These are phyloP conservation scores for Pinus tabuliformis DNA, from an alignment of 75 land plant genomes.

Conservation along the genomic window DNA sequence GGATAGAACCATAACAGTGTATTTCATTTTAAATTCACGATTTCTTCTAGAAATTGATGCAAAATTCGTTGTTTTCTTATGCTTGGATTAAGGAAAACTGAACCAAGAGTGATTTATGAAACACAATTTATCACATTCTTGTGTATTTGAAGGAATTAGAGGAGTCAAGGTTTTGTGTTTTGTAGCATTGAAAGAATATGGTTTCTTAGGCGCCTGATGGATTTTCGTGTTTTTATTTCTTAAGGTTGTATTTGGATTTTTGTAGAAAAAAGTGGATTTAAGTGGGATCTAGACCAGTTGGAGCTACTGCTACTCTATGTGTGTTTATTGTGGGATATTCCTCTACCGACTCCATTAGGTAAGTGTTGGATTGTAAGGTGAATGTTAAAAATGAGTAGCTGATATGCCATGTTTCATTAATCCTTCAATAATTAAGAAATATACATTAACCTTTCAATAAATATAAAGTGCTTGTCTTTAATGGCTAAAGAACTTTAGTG, in stretches of 20 bases:
- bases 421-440: neutral
- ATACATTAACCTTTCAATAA: neutral
- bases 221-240: neutral
- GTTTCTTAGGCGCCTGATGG: neutral
- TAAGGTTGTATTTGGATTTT: neutral
- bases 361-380: neutral
- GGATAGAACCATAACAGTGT: too few relatives aligned
- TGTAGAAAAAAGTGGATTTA: neutral
- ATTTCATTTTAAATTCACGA: neutral
- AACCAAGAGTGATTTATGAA: neutral
- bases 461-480: neutral
- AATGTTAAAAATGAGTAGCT: neutral
- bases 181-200: neutral
- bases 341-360: neutral
- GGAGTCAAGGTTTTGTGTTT: too few relatives aligned
- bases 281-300: neutral
- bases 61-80: neutral
- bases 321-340: conserved; percentile 1
- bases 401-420: neutral
- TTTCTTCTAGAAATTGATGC: neutral
- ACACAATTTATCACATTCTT: neutral
- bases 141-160: too few relatives aligned
- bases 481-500: neutral
- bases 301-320: neutral
- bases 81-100: neutral